Evolutionary conservation across 768 basidiomycete species (phyloP), one percentile per base, ranked within the genome.

Genomic region (Trametes punicea): DNA sequence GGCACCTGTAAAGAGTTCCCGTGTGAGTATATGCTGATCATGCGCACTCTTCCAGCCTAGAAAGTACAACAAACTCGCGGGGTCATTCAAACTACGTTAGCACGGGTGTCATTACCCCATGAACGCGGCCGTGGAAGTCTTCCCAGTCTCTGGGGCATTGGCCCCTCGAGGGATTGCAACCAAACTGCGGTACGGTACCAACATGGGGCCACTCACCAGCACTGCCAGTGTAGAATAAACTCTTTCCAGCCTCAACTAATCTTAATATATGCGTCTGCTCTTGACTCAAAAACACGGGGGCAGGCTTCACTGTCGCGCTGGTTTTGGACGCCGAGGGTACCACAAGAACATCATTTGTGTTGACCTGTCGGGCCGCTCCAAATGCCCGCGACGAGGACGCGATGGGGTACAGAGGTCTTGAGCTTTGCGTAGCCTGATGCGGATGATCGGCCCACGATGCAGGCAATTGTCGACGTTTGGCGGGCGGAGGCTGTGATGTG

Each of bases 221-320:
- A 75, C 90, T 93, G 25, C 97, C 97, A 1, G 96, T 99, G 70
- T 98, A 99, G 66, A 99, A 99, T 27, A 98, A 66, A 64, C 85
- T 96, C 42, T 84, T 70, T 2, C 83, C 84, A 11, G 81, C 75
- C 30, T 85, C 74, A 1, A 94, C 94, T 31, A 97, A 76, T 55
- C 81, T 78, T 57, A 97, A 74, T 45, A 99, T 90, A 56, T 87
- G 81, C 48, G 76, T 84, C 71, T 99, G 97, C 66, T 98, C 95
- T 56, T 80, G 72, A 70, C 93, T 96, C 56, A 98, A 76, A 60
- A 82, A 79, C 18, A 93, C 71, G 2, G 71, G 58, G 2, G 80
- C 68, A 30, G 67, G 64, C 55, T 69, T 69, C 2, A 59, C 36
- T 0, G 40, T 10, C 6, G 59, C 60, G 30, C 46, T 27, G 21